These are phyloP conservation scores for Zygosaccharomyces pseudorouxii DNA, from an alignment of 805 yeast genomes.

Conservation along the genomic window DNA sequence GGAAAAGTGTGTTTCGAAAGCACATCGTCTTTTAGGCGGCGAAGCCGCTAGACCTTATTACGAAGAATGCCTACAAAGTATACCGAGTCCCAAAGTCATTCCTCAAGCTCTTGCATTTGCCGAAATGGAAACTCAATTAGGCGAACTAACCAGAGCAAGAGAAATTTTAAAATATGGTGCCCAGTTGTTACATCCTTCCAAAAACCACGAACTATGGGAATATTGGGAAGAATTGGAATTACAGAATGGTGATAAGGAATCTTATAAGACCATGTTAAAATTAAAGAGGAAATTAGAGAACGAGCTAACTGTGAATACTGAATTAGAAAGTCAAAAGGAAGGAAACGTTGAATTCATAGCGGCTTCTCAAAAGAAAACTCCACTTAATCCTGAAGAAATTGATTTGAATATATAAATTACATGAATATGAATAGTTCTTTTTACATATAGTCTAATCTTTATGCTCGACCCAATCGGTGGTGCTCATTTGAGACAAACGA, in stretches of 20 bases:
- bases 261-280: slow-evolving; percentile 70
- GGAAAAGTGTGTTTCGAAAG: slow-evolving; percentile 41
- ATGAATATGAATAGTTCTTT: slow-evolving; percentile 1
- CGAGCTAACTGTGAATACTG: slow-evolving; percentile 30
- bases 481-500: slow-evolving; percentile 88
- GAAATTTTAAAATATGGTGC: slow-evolving; percentile 55
- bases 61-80: slow-evolving; percentile 46
- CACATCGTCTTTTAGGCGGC: slow-evolving; percentile 39
- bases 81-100: slow-evolving; percentile 42
- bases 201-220: slow-evolving; percentile 47
- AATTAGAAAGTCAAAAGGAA: slow-evolving; percentile 20
- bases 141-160: slow-evolving; percentile 58
- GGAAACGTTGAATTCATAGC: slow-evolving; percentile 44
- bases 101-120: slow-evolving; percentile 51
- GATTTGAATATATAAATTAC: slow-evolving; percentile 45
- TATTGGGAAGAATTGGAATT: slow-evolving; percentile 75
- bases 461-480: slow-evolving; percentile 80
- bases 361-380: slow-evolving; percentile 39
- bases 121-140: slow-evolving; percentile 47
- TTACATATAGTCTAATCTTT: background rate
- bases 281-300: slow-evolving; percentile 43
- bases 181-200: slow-evolving; percentile 37
- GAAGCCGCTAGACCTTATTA: slow-evolving; percentile 45
- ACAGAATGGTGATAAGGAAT: slow-evolving; percentile 61
- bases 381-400: slow-evolving; percentile 53